These are phyloP conservation scores for Syzygium oleosum DNA, from an alignment of 345 rosid genomes.

Conservation along the genomic window DNA sequence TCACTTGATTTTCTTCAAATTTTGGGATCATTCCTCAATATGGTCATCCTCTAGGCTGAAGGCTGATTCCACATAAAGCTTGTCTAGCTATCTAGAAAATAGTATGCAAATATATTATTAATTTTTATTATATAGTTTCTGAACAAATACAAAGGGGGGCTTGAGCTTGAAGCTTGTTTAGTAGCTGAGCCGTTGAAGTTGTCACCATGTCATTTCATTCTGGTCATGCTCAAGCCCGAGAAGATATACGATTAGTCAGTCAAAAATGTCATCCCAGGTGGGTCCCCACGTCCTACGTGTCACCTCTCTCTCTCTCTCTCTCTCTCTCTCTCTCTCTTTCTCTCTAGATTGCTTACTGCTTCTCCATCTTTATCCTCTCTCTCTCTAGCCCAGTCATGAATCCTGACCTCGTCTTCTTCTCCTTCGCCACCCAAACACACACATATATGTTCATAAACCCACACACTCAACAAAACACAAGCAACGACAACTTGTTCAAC, in stretches of 20 bases:
- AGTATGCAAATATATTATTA: no score
- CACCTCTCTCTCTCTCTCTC: not conserved
- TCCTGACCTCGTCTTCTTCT: not conserved
- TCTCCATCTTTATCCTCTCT: not conserved
- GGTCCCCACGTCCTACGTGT: not conserved
- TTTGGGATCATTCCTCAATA: no score
- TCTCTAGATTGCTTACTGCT: not conserved
- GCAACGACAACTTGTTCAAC: not conserved
- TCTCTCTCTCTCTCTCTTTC: no score
- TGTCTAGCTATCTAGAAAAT: no score
- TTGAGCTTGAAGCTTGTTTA: not conserved
- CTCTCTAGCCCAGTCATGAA: not conserved
- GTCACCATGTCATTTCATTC: not conserved
- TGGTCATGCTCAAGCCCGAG: not conserved
- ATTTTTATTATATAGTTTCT: not conserved
- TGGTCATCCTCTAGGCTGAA: no score
- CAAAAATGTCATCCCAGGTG: not conserved
- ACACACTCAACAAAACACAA: not conserved
- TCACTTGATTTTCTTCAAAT: no score
- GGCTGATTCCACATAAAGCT: no score
- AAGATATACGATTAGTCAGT: not conserved
- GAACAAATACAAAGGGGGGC: not conserved
- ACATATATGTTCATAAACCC: not conserved
- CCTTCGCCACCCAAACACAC: not conserved
- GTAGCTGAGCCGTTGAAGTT: not conserved